phyloP scores from a whole-genome alignment of 108 stramenopile species.

The Cylindrotheca fusiformis region DNA sequence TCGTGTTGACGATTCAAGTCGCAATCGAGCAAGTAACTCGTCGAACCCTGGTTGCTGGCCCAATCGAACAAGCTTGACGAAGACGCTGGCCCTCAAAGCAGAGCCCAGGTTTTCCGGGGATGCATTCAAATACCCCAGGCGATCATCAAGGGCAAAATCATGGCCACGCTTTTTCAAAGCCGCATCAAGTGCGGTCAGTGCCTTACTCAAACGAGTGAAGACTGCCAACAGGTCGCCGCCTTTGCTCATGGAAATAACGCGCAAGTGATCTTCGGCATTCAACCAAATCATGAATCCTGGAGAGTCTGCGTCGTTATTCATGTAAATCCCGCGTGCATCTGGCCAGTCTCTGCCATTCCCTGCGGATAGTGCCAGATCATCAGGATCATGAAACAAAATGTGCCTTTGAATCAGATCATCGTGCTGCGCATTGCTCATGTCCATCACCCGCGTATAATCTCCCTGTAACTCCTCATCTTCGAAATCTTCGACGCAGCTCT shows the following conservation, averaged over 20 bases:
- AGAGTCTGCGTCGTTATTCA: slow-evolving; percentile 28
- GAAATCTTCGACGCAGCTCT: slow-evolving; percentile 49
- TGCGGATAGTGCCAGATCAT: slow-evolving; percentile 73
- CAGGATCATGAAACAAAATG: slow-evolving; percentile 82
- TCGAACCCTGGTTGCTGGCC: slow-evolving; percentile 62
- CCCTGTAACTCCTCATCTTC: slow-evolving; percentile 45
- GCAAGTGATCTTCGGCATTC: slow-evolving; percentile 90
- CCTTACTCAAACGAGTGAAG: slow-evolving; percentile 64
- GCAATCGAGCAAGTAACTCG: slow-evolving; percentile 52
- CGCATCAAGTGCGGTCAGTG: slow-evolving; percentile 56
- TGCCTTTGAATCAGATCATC: slow-evolving; percentile 79
- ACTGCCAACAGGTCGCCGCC: slow-evolving; percentile 90
- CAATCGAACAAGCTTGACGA: slow-evolving; percentile 75
- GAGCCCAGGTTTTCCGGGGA: slow-evolving; percentile 90
- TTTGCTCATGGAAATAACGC: slow-evolving; percentile 79
- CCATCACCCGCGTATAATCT: slow-evolving; percentile 66
- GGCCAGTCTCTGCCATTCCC: slow-evolving; percentile 87
- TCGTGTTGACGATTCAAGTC: slow-evolving; percentile 53
- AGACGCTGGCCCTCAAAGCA: slow-evolving; percentile 80
- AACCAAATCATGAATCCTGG: slow-evolving; percentile 89
- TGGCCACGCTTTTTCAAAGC: slow-evolving; percentile 49
- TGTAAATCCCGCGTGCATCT: slow-evolving; percentile 79
- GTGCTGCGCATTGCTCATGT: slow-evolving; percentile 77
- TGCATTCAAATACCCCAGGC: slow-evolving; percentile 71
- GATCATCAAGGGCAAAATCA: slow-evolving; percentile 47